Percentiles rank a stretch among this genome's conserved stretches.
Evolutionary conservation across 768 basidiomycete species (phyloP).

Genomic region (Mycena floridula): DNA sequence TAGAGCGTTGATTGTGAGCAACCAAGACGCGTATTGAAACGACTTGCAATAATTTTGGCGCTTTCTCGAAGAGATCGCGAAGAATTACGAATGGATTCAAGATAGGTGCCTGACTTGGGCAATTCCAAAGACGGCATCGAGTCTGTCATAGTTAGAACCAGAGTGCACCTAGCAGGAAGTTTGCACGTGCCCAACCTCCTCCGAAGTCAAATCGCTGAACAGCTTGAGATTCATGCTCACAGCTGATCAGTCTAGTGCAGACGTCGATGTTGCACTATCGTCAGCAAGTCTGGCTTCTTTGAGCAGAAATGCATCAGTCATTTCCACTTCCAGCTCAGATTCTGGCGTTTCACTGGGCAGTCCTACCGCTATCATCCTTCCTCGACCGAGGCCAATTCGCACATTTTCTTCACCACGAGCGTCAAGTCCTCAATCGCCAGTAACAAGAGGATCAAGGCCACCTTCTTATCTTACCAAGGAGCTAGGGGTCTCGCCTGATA

Average conservation of each 20-base stretch:
- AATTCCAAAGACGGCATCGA: too few relatives aligned
- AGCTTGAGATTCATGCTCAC: conserved; percentile 25
- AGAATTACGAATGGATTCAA: too few relatives aligned
- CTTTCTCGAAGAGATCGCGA: too few relatives aligned
- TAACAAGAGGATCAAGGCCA: conserved; percentile 29
- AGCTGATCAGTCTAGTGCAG: conserved; percentile 23
- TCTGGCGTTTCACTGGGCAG: conserved; percentile 31
- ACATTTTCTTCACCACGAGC: conserved; percentile 65
- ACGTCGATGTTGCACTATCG: conserved; percentile 21
- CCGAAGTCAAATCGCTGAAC: too few relatives aligned
- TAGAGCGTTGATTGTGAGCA: too few relatives aligned
- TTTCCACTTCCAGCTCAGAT: conserved; percentile 58
- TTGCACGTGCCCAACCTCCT: too few relatives aligned
- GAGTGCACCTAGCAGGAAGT: too few relatives aligned
- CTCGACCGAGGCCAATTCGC: conserved; percentile 50
- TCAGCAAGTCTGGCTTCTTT: conserved; percentile 45
- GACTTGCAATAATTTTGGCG: too few relatives aligned
- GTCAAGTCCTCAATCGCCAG: conserved; percentile 40
- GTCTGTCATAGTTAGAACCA: too few relatives aligned
- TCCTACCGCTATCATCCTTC: conserved; percentile 32
- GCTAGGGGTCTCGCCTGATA: conserved; percentile 34
- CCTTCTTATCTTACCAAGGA: conserved; percentile 58
- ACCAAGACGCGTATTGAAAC: too few relatives aligned
- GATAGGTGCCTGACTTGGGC: too few relatives aligned
- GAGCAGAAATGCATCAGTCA: conserved; percentile 72